A percentile compares a stretch with the other conserved stretches of the same genome.
Conservation (phyloP, 2,329 filamentous ascomycete species). For the Fusarium sp. region DNA sequence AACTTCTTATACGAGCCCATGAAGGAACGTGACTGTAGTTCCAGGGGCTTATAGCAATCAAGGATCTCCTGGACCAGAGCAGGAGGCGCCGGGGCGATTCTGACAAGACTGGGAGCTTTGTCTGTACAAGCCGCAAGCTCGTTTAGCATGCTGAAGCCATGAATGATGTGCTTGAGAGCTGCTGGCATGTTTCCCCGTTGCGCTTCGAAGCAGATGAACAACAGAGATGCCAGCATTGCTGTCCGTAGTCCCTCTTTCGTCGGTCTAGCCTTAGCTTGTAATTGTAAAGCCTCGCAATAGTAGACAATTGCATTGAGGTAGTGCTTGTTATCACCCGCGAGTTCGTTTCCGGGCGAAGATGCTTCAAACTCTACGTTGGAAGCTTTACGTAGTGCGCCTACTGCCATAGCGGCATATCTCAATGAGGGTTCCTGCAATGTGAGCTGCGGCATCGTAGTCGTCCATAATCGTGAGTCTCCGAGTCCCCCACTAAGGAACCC, state of each 20-base stretch:
- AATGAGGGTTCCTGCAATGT: constrained; percentile 50
- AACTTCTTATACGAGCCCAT: constrained; percentile 51
- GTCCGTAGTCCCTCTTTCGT: constrained; percentile 50
- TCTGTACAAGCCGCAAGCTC: constrained; percentile 50
- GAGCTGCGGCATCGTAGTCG: constrained; percentile 52
- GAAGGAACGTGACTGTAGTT: constrained; percentile 52
- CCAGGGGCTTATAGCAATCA: constrained; percentile 52
- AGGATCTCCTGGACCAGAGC: constrained; percentile 51
- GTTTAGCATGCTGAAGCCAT: constrained; percentile 54
- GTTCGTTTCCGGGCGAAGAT: constrained; percentile 24
- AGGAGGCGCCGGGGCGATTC: constrained; percentile 51
- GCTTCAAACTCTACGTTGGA: constrained; percentile 37
- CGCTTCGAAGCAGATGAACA: constrained; percentile 55
- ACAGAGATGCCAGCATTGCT: constrained; percentile 50
- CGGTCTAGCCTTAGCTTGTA: constrained; percentile 50
- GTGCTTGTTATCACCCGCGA: constrained; percentile 47
- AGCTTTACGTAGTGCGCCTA: constrained; percentile 52
- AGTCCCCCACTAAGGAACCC: constrained; percentile 50
- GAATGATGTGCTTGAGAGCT: constrained; percentile 52
- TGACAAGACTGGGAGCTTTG: constrained; percentile 49
- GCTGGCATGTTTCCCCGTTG: constrained; percentile 52
- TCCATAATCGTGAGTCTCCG: constrained; percentile 49
- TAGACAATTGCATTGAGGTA: constrained; percentile 53
- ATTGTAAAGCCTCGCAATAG: constrained; percentile 53
- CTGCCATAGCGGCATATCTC: constrained; percentile 53